Evolutionary conservation across 2,329 filamentous ascomycete species (phyloP).

Genomic region (Fusarium begoniae): DNA sequence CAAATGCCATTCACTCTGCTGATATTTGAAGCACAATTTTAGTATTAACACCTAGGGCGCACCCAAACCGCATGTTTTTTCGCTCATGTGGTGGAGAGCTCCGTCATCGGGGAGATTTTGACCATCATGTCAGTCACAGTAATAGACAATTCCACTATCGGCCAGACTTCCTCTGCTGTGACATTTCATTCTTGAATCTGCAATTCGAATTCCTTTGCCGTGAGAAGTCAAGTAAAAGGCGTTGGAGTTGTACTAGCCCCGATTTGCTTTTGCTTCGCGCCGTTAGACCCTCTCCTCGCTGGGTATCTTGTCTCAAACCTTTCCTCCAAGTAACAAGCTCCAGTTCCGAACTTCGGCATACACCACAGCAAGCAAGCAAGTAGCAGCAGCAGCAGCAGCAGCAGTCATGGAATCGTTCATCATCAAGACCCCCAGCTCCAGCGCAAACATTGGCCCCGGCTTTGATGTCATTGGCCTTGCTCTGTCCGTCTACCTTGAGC

Average conservation of each 20-base stretch:
- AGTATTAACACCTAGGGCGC: neutral
- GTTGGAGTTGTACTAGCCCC: slow-evolving; percentile 23
- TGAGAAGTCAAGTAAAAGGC: neutral
- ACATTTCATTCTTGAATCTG: slow-evolving; percentile 5
- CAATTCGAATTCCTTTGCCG: neutral
- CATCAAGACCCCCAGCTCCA: slow-evolving; percentile 89
- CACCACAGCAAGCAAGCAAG: slow-evolving; percentile 35
- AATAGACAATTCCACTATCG: slow-evolving; percentile 11
- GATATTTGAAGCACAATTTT: slow-evolving; percentile 12
- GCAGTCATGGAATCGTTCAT: slow-evolving; percentile 67
- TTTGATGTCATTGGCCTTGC: slow-evolving; percentile 98
- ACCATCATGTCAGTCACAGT: slow-evolving; percentile 12
- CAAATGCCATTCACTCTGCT: slow-evolving; percentile 8
- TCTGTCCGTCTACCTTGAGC: slow-evolving; percentile 91
- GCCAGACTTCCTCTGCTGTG: slow-evolving; percentile 5
- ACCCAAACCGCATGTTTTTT: slow-evolving; percentile 9
- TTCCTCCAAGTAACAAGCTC: neutral
- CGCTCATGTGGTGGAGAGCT: slow-evolving; percentile 10
- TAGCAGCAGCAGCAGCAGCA: slow-evolving; percentile 17
- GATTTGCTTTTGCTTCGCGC: slow-evolving; percentile 24
- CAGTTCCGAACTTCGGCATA: slow-evolving; percentile 14
- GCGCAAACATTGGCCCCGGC: slow-evolving; percentile 95
- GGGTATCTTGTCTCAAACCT: slow-evolving; percentile 11
- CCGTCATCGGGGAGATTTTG: slow-evolving; percentile 29
- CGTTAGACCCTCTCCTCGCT: slow-evolving; percentile 25